Conservation (phyloP, 768 basidiomycete genomes). For the Botryobasidium botryosum region DNA sequence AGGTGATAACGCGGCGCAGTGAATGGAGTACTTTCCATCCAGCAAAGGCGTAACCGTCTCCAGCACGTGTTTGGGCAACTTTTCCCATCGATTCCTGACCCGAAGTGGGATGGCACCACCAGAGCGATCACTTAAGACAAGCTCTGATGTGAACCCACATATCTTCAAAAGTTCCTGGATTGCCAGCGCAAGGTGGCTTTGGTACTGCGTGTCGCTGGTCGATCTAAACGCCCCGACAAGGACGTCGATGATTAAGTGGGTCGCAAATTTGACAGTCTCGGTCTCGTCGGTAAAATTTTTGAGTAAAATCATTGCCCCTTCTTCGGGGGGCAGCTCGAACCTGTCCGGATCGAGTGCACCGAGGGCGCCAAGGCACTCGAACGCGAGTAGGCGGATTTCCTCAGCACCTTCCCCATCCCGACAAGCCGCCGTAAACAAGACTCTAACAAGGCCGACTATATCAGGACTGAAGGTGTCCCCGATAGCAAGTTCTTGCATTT, state of each 20-base stretch:
- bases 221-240: constrained; percentile 83
- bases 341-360: constrained; percentile 95
- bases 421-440: constrained; percentile 49
- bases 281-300: constrained; percentile 65
- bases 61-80: constrained; percentile 62
- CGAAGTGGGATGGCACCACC: constrained; percentile 39
- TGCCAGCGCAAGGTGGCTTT: constrained; percentile 72
- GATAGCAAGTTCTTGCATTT: constrained; percentile 45
- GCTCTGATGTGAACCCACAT: constrained; percentile 69
- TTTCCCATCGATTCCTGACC: constrained; percentile 61
- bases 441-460: constrained; percentile 47
- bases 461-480: constrained; percentile 77
- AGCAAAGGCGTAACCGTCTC: constrained; percentile 79
- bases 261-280: constrained; percentile 62
- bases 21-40: constrained; percentile 43
- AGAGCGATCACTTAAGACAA: constrained; percentile 46
- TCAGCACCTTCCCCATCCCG: constrained; percentile 68
- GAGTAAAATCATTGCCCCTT: constrained; percentile 51
- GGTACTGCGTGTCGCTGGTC: constrained; percentile 86
- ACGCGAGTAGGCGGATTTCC: constrained; percentile 48
- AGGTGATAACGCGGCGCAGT: constrained; percentile 22
- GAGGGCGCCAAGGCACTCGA: constrained; percentile 78
- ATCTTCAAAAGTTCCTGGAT: constrained; percentile 83
- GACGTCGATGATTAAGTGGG: constrained; percentile 71
- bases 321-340: constrained; percentile 44